Evolutionary conservation across 495 filamentous ascomycete species (phyloP).

Genomic region (Peziza echinospora): DNA sequence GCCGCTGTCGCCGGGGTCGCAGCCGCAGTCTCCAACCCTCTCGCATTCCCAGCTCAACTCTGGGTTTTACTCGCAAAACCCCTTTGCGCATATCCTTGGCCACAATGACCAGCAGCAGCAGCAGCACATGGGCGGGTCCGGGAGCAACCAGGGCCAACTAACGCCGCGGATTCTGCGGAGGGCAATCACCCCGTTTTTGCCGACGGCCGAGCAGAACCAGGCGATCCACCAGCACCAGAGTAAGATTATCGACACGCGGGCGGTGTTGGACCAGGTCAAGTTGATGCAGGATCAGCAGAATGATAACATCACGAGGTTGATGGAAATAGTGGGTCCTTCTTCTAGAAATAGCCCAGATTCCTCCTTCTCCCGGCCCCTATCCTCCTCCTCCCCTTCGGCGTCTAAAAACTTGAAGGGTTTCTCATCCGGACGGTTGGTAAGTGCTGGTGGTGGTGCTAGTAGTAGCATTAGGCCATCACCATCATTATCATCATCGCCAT

Average conservation of each 20-base stretch:
- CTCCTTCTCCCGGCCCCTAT: background rate
- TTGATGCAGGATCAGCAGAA: slow-evolving; percentile 12
- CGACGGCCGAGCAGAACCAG: slow-evolving; percentile 3
- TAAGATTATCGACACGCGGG: slow-evolving; percentile 12
- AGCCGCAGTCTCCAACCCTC: background rate
- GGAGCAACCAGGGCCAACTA: too few species aligned
- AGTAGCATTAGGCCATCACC: too few species aligned
- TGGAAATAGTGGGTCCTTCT: slow-evolving; percentile 16
- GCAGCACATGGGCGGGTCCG: too few species aligned
- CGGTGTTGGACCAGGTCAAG: slow-evolving; percentile 16
- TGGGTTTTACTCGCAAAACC: background rate
- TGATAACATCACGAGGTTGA: slow-evolving; percentile 16
- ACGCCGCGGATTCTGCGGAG: slow-evolving; percentile 9
- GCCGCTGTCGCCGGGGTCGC: background rate
- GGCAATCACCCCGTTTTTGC: slow-evolving; percentile 6
- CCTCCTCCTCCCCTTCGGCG: too few species aligned
- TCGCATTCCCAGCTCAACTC: slow-evolving; percentile 1
- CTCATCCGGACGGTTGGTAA: too few species aligned
- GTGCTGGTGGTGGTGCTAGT: background rate
- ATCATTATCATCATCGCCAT: too few species aligned
- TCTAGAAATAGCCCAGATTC: slow-evolving; percentile 4
- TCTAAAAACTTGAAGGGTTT: too few species aligned
- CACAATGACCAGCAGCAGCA: slow-evolving; percentile 7
- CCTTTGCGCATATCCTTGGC: too few species aligned
- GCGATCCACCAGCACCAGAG: slow-evolving; percentile 14